Evolutionary conservation across 495 filamentous ascomycete species (phyloP).

Genomic region (Geoglossum glabrum): DNA sequence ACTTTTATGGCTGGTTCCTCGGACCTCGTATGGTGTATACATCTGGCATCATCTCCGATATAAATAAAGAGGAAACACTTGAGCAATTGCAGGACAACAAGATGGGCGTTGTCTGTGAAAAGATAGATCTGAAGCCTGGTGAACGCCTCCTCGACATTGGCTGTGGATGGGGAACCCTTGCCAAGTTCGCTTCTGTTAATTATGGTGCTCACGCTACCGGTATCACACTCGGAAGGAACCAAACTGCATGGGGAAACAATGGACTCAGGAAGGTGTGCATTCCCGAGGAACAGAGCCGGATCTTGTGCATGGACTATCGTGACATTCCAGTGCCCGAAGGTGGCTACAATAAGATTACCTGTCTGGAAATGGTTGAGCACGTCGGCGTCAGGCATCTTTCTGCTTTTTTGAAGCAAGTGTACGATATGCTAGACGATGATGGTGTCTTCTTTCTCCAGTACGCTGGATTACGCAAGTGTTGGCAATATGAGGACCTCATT

Average conservation of each 20-base stretch:
- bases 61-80: conserved; percentile 52
- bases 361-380: conserved; percentile 81
- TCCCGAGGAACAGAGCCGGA: conserved; percentile 47
- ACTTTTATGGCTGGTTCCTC: conserved; percentile 80
- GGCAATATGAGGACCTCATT: conserved; percentile 79
- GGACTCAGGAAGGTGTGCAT: conserved; percentile 50
- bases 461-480: conserved; percentile 57
- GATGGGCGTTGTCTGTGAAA: conserved; percentile 66
- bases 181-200: conserved; percentile 57
- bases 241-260: conserved; percentile 66
- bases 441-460: conserved; percentile 71
- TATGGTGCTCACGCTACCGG: conserved; percentile 63
- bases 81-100: conserved; percentile 86
- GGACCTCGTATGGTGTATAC: conserved; percentile 86
- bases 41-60: conserved; percentile 60
- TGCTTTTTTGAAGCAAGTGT: conserved; percentile 46
- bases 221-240: conserved; percentile 64
- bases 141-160: conserved; percentile 66
- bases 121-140: conserved; percentile 50
- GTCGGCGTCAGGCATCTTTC: conserved; percentile 60
- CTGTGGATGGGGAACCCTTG: conserved; percentile 74
- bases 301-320: conserved; percentile 71
- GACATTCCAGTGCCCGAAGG: conserved; percentile 52
- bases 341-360: conserved; percentile 67
- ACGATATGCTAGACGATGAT: conserved; percentile 78